Evolutionary conservation across 202 grass and related monocot genomes (phyloP).

Genomic region (Carex arenaria): DNA sequence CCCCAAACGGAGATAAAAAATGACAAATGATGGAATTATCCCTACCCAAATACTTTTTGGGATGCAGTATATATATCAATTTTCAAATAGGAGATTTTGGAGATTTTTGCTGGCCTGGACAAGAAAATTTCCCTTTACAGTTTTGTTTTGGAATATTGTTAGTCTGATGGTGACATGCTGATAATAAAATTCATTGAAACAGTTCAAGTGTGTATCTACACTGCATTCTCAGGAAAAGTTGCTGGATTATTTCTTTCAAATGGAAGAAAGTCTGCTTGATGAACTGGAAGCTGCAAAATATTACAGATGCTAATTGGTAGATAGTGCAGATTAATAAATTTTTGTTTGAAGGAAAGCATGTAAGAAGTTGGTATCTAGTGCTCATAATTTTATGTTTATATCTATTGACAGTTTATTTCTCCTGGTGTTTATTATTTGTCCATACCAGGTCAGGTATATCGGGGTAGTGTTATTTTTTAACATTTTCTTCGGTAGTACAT

Average conservation of each 20-base stretch:
- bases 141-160: neutral
- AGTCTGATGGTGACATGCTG: neutral
- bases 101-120: too few species aligned
- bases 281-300: neutral
- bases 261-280: neutral
- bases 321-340: neutral
- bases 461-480: too few species aligned
- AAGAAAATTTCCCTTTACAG: too few species aligned
- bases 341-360: too few species aligned
- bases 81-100: neutral
- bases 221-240: neutral
- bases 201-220: neutral
- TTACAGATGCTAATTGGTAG: neutral
- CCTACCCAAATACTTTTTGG: neutral
- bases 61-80: neutral
- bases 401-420: too few species aligned
- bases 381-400: too few species aligned
- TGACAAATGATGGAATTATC: neutral
- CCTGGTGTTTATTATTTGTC: too few species aligned
- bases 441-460: too few species aligned
- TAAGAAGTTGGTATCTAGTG: too few species aligned
- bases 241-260: neutral
- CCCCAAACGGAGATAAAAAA: too few species aligned
- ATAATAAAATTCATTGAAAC: neutral
- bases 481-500: too few species aligned